Conservation (phyloP, 345 rosid genomes). For the Corymbia maculata region DNA sequence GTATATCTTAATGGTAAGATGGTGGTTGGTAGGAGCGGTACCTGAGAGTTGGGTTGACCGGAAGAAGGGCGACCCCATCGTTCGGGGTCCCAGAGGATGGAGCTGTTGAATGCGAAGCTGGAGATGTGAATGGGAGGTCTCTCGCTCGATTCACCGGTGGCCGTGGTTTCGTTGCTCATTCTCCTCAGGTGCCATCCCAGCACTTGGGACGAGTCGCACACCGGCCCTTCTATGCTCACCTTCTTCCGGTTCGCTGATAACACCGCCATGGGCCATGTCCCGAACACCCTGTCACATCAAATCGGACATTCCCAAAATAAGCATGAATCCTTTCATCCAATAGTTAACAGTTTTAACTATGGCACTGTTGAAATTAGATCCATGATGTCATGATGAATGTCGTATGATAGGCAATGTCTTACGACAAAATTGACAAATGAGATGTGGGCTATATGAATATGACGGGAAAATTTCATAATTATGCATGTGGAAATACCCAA, state of each 20-base stretch:
- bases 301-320: background rate
- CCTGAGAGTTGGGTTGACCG: slow-evolving; percentile 55
- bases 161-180: slow-evolving; percentile 28
- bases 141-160: background rate
- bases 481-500: background rate
- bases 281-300: slow-evolving; percentile 50
- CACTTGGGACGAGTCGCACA: slow-evolving; percentile 72
- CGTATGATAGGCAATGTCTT: background rate
- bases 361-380: background rate
- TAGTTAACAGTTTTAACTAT: background rate
- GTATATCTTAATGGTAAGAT: background rate
- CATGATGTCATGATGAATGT: background rate
- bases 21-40: background rate
- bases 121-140: slow-evolving; percentile 53
- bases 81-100: slow-evolving; percentile 48
- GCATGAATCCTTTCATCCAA: background rate
- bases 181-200: slow-evolving; percentile 81
- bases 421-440: background rate
- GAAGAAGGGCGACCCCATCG: slow-evolving; percentile 59
- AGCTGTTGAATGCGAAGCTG: slow-evolving; percentile 44
- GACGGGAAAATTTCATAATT: background rate
- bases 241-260: slow-evolving; percentile 48
- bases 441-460: background rate
- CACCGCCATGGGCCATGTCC: slow-evolving; percentile 87
- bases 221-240: slow-evolving; percentile 73